phyloP scores from a whole-genome alignment of 2,329 filamentous ascomycete species.

The Ceratocystiopsis minuta region DNA sequence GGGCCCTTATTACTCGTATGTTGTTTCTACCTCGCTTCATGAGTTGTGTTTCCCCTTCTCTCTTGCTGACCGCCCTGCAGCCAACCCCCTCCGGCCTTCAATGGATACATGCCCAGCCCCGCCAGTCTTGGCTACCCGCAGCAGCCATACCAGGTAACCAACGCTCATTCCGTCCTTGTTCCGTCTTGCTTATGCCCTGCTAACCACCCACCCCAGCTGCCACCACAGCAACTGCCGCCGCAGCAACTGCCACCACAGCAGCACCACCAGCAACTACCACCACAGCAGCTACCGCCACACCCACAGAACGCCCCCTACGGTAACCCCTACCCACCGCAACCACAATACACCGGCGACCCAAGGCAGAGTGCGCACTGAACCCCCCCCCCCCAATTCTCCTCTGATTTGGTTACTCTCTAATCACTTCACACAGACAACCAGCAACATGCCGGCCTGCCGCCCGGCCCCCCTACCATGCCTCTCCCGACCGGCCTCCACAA shows the following conservation, averaged over 20 bases:
- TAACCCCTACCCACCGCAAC: not conserved
- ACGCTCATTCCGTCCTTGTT: no score
- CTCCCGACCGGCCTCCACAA: constrained; percentile 1
- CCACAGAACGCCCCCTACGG: not conserved
- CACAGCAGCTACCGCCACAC: not conserved
- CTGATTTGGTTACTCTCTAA: no score
- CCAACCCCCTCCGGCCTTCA: no score
- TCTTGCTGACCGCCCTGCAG: no score
- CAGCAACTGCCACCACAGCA: constrained; percentile 1
- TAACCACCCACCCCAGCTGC: not conserved
- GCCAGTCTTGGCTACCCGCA: no score
- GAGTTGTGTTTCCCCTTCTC: no score
- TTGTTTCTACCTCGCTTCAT: no score
- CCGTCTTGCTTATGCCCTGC: not conserved
- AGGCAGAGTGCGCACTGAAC: no score
- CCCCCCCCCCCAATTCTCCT: not conserved
- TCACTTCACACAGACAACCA: no score
- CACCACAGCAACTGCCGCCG: not conserved
- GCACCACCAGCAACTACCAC: not conserved
- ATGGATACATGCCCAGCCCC: no score
- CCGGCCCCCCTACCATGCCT: no score
- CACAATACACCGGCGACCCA: not conserved
- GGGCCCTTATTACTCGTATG: constrained; percentile 4
- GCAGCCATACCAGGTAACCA: constrained; percentile 1
- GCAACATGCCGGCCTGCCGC: no score